Evolutionary conservation across 2,329 filamentous ascomycete genomes (phyloP).

Genomic region (Triangularia setosa): DNA sequence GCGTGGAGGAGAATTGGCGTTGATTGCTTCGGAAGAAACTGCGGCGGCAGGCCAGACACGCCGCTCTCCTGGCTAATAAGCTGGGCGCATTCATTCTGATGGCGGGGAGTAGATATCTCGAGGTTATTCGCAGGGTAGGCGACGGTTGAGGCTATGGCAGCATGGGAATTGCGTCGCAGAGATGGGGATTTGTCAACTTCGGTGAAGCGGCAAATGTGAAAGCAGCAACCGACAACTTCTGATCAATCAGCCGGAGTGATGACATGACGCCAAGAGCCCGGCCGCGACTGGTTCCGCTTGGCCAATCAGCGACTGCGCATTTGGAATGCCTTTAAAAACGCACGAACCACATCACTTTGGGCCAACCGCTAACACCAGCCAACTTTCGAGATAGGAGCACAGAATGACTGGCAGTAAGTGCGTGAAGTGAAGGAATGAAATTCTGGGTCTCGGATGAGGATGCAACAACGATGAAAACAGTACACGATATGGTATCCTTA

Average conservation of each 20-base stretch:
- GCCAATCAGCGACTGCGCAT: conserved; percentile 29
- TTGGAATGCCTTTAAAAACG: conserved; percentile 18
- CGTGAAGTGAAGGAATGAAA: too few species aligned
- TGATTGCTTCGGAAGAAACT: conserved; percentile 35
- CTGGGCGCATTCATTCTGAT: conserved; percentile 41
- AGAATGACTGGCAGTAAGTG: too few species aligned
- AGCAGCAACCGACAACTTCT: conserved; percentile 7
- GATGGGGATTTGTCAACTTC: conserved; percentile 4
- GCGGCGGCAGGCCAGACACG: conserved; percentile 40
- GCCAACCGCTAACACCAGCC: too few species aligned
- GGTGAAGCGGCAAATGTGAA: conserved; percentile 3
- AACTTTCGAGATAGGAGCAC: too few species aligned
- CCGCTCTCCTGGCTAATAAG: conserved; percentile 33
- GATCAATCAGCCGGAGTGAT: conserved; percentile 17
- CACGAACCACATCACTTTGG: not conserved
- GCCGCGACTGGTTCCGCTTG: conserved; percentile 22
- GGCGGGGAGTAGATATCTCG: not conserved
- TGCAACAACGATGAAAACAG: not conserved
- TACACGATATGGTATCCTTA: not conserved
- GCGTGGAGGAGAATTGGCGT: conserved; percentile 41
- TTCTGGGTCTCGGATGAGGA: not conserved
- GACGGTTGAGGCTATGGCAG: not conserved
- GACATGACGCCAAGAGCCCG: conserved; percentile 25
- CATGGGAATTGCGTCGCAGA: not conserved
- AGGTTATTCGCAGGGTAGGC: not conserved